Evolutionary conservation across 441 rosid species (phyloP).

Genomic region (Gossypium aridum): DNA sequence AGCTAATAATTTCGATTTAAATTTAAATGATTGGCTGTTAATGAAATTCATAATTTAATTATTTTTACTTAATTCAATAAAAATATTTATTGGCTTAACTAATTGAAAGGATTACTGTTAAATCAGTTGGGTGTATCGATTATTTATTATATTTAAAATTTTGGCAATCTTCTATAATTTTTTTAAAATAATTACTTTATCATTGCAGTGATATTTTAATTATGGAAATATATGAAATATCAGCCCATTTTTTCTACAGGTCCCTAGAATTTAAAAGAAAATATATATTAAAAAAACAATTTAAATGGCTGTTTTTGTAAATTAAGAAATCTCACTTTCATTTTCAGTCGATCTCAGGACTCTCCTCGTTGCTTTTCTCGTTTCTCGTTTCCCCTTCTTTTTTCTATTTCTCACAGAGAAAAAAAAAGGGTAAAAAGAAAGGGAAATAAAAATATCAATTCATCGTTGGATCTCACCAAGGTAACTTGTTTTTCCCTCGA

Average conservation of each 20-base stretch:
- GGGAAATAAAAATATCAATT: not conserved
- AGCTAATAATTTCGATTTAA: too few relatives aligned
- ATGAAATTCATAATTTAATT: too few relatives aligned
- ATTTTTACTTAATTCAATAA: too few relatives aligned
- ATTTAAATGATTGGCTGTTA: too few relatives aligned
- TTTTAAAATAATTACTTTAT: not conserved
- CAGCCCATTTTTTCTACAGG: not conserved
- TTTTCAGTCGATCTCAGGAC: slow-evolving; percentile 7
- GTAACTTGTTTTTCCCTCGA: slow-evolving; percentile 13
- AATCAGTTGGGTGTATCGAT: too few relatives aligned
- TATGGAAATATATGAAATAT: not conserved
- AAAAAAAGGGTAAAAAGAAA: not conserved
- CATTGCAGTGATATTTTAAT: not conserved
- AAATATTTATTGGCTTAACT: too few relatives aligned
- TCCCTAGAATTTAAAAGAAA: not conserved
- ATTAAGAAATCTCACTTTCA: not conserved
- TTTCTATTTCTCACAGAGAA: not conserved
- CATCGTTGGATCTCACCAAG: slow-evolving; percentile 17
- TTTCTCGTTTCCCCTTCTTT: not conserved
- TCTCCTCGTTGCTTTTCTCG: slow-evolving; percentile 13
- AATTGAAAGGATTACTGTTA: not conserved
- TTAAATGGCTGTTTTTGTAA: slow-evolving; percentile 7
- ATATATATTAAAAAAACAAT: not conserved
- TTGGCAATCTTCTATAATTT: not conserved
- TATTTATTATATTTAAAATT: not conserved